Evolutionary conservation across 257 asterid genomes (phyloP).

Genomic region (Solanum chmielewskii): DNA sequence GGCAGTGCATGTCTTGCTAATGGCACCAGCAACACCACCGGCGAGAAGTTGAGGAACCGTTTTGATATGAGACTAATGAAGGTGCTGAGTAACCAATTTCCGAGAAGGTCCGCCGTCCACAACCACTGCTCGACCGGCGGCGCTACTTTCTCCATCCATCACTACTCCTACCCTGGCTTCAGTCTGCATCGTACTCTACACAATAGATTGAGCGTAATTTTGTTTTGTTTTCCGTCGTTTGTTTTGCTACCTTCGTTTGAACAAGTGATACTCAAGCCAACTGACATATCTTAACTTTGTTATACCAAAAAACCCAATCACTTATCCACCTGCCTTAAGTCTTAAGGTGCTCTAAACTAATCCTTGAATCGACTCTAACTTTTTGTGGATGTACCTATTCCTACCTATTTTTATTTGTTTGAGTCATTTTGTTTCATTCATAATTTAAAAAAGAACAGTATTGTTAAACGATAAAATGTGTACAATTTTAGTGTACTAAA

Average conservation of each 20-base stretch:
- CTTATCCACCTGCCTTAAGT: background rate
- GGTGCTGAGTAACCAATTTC: constrained; percentile 11
- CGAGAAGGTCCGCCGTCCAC: constrained; percentile 28
- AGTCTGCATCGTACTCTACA: constrained; percentile 42
- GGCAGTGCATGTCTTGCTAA: constrained; percentile 83
- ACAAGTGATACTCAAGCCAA: background rate
- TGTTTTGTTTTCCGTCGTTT: background rate
- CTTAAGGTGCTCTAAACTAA: background rate
- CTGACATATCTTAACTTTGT: background rate
- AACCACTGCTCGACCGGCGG: constrained; percentile 31
- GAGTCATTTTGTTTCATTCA: no score
- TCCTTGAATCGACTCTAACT: background rate
- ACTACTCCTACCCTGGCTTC: constrained; percentile 60
- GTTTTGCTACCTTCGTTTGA: background rate
- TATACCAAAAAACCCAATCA: background rate
- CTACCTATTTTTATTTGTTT: no score
- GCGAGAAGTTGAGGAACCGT: constrained; percentile 69
- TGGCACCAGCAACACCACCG: constrained; percentile 88
- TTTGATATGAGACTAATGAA: constrained; percentile 38
- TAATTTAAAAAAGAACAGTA: no score
- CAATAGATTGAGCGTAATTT: background rate
- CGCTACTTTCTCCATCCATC: constrained; percentile 49
- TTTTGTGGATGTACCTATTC: no score
- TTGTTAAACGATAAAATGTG: no score
- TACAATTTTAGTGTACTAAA: no score